A percentile compares a stretch with the other conserved stretches of the same genome.
These are phyloP conservation scores for Cutaneotrichosporon mucoides DNA, from an alignment of 1,284 basidiomycete genomes.

Conservation along the genomic window DNA sequence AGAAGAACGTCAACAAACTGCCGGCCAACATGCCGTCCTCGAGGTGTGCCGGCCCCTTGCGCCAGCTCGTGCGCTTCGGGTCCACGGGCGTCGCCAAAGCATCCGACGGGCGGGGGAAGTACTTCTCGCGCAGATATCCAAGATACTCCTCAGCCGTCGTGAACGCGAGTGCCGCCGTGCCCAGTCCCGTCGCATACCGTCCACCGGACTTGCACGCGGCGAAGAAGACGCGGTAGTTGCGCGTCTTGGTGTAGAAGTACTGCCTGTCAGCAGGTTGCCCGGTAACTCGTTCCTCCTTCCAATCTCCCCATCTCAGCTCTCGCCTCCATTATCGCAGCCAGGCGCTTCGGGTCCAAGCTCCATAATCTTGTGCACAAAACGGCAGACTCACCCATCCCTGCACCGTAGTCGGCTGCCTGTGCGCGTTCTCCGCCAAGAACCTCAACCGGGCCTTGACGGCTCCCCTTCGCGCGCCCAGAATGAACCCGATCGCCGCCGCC, in stretches of 20 bases:
- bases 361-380: too few relatives aligned
- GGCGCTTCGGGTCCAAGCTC: too few relatives aligned
- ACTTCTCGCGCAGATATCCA: conserved; percentile 31
- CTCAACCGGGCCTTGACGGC: conserved; percentile 38
- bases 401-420: conserved; percentile 44
- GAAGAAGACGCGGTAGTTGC: conserved; percentile 47
- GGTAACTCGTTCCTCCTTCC: too few relatives aligned
- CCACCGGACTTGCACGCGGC: conserved; percentile 33
- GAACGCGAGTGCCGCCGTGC: conserved; percentile 33
- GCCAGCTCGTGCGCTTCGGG: conserved; percentile 29
- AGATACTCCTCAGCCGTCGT: conserved; percentile 40
- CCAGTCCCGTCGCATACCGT: conserved; percentile 34
- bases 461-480: conserved; percentile 43
- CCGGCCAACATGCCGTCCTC: conserved; percentile 45
- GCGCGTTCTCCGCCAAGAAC: conserved; percentile 49
- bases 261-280: conserved; percentile 11
- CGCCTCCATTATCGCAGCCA: too few relatives aligned
- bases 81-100: conserved; percentile 7
- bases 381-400: conserved; percentile 45
- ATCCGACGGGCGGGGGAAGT: conserved; percentile 11
- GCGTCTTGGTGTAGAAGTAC: conserved; percentile 50
- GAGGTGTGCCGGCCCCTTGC: conserved; percentile 30
- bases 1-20: conserved; percentile 28
- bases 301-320: too few relatives aligned
- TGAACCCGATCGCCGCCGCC: conserved; percentile 37